These are phyloP conservation scores for Sporisorium exsertum DNA, from an alignment of 1,284 basidiomycete genomes.

Conservation along the genomic window DNA sequence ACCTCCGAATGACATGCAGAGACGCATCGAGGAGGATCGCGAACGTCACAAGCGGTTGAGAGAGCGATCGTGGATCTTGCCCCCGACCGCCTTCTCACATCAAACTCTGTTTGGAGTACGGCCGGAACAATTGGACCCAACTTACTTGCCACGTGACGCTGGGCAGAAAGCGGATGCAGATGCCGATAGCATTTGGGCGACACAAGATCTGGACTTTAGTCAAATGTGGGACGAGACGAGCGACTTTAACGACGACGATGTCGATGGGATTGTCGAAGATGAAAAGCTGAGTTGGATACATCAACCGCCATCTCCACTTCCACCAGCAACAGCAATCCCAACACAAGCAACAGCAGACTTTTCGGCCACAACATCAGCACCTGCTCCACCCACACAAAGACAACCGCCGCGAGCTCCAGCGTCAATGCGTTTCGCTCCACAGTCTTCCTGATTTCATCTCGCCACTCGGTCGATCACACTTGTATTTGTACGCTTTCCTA, in stretches of 20 bases:
- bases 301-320: conserved; percentile 11
- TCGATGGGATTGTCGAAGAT: conserved; percentile 26
- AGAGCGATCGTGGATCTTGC: conserved; percentile 92
- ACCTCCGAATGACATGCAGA: conserved; percentile 80
- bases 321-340: neutral
- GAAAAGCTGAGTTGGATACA: conserved; percentile 19
- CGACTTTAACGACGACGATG: conserved; percentile 50
- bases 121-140: conserved; percentile 39
- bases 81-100: conserved; percentile 71
- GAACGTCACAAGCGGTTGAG: conserved; percentile 89
- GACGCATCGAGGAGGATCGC: conserved; percentile 92
- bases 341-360: neutral
- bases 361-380: neutral
- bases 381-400: neutral
- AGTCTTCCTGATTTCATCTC: neutral
- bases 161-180: conserved; percentile 16
- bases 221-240: conserved; percentile 51
- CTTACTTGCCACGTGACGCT: conserved; percentile 18
- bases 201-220: conserved; percentile 47
- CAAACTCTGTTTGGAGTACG: conserved; percentile 20
- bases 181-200: conserved; percentile 28
- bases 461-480: neutral
- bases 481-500: conserved; percentile 32
- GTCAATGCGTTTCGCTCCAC: conserved; percentile 29
- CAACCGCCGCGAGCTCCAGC: conserved; percentile 29